phyloP scores from a whole-genome alignment of 2,329 filamentous ascomycete species.

The Knoxdaviesia proteae region DNA sequence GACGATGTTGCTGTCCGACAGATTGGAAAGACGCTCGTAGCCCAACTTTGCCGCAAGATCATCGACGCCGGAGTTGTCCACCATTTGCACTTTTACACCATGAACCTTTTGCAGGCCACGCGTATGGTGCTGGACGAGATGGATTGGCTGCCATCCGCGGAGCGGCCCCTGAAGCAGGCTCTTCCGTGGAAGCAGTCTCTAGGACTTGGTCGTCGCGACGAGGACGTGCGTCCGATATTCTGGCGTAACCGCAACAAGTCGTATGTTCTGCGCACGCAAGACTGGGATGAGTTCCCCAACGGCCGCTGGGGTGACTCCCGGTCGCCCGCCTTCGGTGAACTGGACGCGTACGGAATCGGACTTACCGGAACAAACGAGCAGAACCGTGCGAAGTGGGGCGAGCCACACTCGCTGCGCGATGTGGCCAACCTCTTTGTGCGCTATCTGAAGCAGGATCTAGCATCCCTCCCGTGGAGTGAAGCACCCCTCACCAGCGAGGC shows the following conservation, averaged over 20 bases:
- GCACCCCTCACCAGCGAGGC: slow-evolving; percentile 68
- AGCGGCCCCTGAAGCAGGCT: slow-evolving; percentile 67
- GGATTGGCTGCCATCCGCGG: slow-evolving; percentile 54
- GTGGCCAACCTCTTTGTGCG: slow-evolving; percentile 66
- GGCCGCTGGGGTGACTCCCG: slow-evolving; percentile 95
- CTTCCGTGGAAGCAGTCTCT: slow-evolving; percentile 93
- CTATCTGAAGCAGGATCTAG: slow-evolving; percentile 64
- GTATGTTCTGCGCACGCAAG: slow-evolving; percentile 84
- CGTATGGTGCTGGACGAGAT: slow-evolving; percentile 87
- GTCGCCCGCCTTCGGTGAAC: slow-evolving; percentile 85
- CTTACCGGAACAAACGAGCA: slow-evolving; percentile 88
- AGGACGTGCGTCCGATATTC: slow-evolving; percentile 95
- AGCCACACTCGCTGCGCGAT: slow-evolving; percentile 60
- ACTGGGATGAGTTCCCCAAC: slow-evolving; percentile 98
- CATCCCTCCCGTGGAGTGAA: slow-evolving; percentile 86
- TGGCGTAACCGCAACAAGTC: slow-evolving; percentile 96
- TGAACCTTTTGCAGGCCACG: slow-evolving; percentile 92
- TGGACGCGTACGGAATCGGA: slow-evolving; percentile 86
- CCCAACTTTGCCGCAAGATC: slow-evolving; percentile 75
- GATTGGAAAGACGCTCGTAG: slow-evolving; percentile 69
- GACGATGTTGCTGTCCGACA: slow-evolving; percentile 85
- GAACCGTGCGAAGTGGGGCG: slow-evolving; percentile 87
- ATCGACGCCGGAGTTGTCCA: slow-evolving; percentile 66
- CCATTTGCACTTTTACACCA: slow-evolving; percentile 85
- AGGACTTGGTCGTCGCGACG: slow-evolving; percentile 66